Conservation (phyloP, 2,329 filamentous ascomycete species). For the Pestalotiopsis fici region DNA sequence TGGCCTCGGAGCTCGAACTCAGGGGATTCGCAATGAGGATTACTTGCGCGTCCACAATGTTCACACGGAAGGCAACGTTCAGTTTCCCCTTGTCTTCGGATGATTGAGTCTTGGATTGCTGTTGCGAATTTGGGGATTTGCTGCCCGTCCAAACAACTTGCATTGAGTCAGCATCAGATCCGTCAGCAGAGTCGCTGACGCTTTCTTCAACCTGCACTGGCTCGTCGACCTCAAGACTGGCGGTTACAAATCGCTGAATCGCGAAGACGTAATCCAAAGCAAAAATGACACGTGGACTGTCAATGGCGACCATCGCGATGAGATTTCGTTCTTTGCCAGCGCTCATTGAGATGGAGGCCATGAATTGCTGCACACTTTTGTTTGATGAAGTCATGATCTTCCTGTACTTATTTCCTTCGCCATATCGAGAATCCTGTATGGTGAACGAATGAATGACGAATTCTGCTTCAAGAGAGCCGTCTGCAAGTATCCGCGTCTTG, state of each 20-base stretch:
- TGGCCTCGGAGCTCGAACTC: constrained; percentile 87
- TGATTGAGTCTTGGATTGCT: constrained; percentile 19
- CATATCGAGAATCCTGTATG: constrained; percentile 86
- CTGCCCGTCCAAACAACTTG: constrained; percentile 44
- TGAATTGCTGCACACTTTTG: constrained; percentile 93
- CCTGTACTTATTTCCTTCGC: constrained; percentile 91
- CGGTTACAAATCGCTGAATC: constrained; percentile 78
- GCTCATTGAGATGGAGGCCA: constrained; percentile 94
- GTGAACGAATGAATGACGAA: constrained; percentile 93
- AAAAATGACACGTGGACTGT: constrained; percentile 93
- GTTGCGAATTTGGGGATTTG: constrained; percentile 29
- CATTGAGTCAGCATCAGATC: constrained; percentile 61
- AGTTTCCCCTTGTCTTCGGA: constrained; percentile 49
- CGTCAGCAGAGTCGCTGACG: constrained; percentile 57
- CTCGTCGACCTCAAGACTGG: constrained; percentile 69
- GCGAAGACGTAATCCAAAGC: constrained; percentile 95
- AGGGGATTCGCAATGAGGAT: constrained; percentile 95
- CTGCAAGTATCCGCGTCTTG: constrained; percentile 90
- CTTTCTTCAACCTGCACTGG: constrained; percentile 52
- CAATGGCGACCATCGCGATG: constrained; percentile 89
- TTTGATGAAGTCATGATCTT: constrained; percentile 98
- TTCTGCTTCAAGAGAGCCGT: constrained; percentile 89
- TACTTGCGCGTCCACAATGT: constrained; percentile 93
- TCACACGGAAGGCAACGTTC: constrained; percentile 84
- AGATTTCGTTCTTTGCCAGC: constrained; percentile 79